These are phyloP conservation scores for Pichia norvegensis DNA, from an alignment of 1,139 yeast genomes.

Conservation along the genomic window DNA sequence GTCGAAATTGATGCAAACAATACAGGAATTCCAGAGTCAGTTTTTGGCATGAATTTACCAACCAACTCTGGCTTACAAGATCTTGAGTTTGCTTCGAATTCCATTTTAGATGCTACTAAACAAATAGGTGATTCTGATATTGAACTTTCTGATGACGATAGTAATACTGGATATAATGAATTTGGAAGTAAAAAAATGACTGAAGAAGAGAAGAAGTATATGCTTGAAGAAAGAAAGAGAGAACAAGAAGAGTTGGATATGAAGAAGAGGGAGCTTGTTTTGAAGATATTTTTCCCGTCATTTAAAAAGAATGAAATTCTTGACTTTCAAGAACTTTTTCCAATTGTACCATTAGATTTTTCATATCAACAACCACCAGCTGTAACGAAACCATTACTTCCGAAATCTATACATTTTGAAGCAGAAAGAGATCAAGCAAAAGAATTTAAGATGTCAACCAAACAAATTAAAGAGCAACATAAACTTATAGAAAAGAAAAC, in stretches of 20 bases:
- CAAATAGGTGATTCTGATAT: slow-evolving; percentile 29
- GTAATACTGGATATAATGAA: not conserved
- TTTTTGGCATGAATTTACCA: slow-evolving; percentile 36
- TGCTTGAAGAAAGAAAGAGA: slow-evolving; percentile 12
- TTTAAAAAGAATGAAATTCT: slow-evolving; percentile 50
- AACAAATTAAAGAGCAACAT: slow-evolving; percentile 15
- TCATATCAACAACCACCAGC: slow-evolving; percentile 46
- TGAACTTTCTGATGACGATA: slow-evolving; percentile 31
- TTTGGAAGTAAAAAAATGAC: slow-evolving; percentile 9
- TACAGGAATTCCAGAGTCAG: slow-evolving; percentile 32
- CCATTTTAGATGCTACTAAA: slow-evolving; percentile 32
- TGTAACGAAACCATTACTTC: slow-evolving; percentile 51
- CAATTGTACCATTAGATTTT: slow-evolving; percentile 52
- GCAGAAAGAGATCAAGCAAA: slow-evolving; percentile 35
- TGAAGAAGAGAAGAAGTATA: slow-evolving; percentile 4
- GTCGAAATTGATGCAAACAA: slow-evolving; percentile 33
- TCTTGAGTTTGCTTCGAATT: slow-evolving; percentile 35
- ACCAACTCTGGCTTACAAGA: slow-evolving; percentile 34
- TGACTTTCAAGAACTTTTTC: slow-evolving; percentile 60
- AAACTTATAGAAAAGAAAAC: slow-evolving; percentile 3
- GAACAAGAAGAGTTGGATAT: slow-evolving; percentile 17
- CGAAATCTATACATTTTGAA: slow-evolving; percentile 45
- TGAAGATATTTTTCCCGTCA: slow-evolving; percentile 53
- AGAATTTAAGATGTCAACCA: slow-evolving; percentile 21
- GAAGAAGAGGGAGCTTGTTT: slow-evolving; percentile 31